These are phyloP conservation scores for Meira miltonrushii DNA, from an alignment of 1,284 basidiomycete species.

Conservation along the genomic window DNA sequence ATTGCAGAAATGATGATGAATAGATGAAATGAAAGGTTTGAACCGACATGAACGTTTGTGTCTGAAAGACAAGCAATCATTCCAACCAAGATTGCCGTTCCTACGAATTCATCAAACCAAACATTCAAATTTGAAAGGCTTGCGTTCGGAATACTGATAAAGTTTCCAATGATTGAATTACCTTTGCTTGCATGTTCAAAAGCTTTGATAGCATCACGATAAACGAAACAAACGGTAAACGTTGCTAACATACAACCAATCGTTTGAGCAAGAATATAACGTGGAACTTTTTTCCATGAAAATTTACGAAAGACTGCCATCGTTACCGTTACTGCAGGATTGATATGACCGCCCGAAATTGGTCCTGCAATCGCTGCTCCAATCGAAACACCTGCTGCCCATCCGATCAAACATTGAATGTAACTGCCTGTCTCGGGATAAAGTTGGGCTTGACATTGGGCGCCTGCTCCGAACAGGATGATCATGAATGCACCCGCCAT, in stretches of 20 bases:
- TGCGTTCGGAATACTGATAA: conserved; percentile 13
- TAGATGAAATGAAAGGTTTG: conserved; percentile 61
- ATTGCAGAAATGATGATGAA: conserved; percentile 59
- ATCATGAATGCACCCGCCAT: conserved; percentile 39
- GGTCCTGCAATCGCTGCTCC: conserved; percentile 34
- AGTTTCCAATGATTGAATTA: conserved; percentile 11
- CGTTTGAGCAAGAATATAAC: conserved; percentile 66
- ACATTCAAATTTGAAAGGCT: conserved; percentile 62
- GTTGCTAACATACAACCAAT: conserved; percentile 67
- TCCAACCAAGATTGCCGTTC: conserved; percentile 32
- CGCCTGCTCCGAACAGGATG: conserved; percentile 43
- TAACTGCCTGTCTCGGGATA: conserved; percentile 17
- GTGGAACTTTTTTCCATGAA: conserved; percentile 57
- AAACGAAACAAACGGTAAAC: conserved; percentile 68
- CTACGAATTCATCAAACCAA: conserved; percentile 38
- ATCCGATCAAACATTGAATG: conserved; percentile 8
- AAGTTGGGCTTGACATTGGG: conserved; percentile 41
- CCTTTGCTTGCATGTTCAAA: too few species aligned
- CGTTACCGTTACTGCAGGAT: conserved; percentile 57
- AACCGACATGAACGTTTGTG: conserved; percentile 55
- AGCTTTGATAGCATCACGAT: conserved; percentile 57
- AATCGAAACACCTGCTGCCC: conserved; percentile 41
- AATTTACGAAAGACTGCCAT: conserved; percentile 7
- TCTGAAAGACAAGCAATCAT: conserved; percentile 51
- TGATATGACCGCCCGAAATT: conserved; percentile 36